Conservation (phyloP, 495 filamentous ascomycete species). For the Penicilliopsis zonata region DNA sequence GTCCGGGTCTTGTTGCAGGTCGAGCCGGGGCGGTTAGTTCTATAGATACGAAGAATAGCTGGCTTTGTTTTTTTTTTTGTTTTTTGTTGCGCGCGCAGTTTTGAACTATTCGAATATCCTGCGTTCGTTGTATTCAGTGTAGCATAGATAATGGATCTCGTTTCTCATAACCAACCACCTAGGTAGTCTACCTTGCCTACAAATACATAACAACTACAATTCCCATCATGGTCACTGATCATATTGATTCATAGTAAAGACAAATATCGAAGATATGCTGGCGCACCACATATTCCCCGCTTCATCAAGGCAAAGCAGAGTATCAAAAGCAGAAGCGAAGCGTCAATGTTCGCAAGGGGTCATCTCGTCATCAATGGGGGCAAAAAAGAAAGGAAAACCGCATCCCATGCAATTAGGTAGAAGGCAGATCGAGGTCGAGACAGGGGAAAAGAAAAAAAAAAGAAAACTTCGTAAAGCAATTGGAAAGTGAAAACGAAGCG, state of each 20-base stretch:
- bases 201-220: too few relatives aligned
- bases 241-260: too few relatives aligned
- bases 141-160: conserved; percentile 25
- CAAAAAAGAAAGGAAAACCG: conserved; percentile 1
- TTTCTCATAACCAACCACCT: too few relatives aligned
- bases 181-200: too few relatives aligned
- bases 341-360: neutral
- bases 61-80: conserved; percentile 8
- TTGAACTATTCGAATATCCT: conserved; percentile 4
- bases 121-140: conserved; percentile 17
- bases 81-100: conserved; percentile 9
- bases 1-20: conserved; percentile 71
- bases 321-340: neutral
- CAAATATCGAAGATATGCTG: neutral
- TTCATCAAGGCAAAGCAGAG: too few relatives aligned
- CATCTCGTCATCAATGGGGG: conserved; percentile 13
- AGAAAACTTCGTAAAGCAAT: conserved; percentile 1
- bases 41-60: conserved; percentile 17
- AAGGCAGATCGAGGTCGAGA: neutral
- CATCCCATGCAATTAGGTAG: neutral
- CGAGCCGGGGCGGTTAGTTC: conserved; percentile 69
- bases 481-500: too few relatives aligned
- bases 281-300: neutral
- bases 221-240: too few relatives aligned
- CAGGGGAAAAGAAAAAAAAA: conserved; percentile 5